Percentiles rank a stretch among this genome's conserved stretches.
Conservation (phyloP, 108 stramenopile species). For the Discostella stelligeroides region DNA sequence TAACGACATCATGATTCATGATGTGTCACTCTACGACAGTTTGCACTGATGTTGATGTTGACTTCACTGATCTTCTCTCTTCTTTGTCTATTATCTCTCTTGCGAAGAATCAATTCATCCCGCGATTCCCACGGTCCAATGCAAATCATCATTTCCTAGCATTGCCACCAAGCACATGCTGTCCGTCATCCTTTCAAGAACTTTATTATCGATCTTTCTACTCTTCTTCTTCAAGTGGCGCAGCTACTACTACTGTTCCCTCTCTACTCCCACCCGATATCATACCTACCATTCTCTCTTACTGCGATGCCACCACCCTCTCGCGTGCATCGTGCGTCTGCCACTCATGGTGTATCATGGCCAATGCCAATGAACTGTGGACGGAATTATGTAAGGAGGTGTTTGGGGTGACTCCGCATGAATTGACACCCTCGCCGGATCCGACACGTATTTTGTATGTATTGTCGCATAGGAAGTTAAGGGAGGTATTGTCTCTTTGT, state of each 20-base stretch:
- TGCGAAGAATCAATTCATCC: not conserved
- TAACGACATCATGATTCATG: no score
- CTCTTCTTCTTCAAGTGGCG: constrained; percentile 1
- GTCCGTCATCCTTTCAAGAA: not conserved
- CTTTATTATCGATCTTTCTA: not conserved
- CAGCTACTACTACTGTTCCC: constrained; percentile 35
- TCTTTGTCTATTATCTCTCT: not conserved
- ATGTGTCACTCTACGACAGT: no score
- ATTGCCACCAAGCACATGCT: constrained; percentile 7
- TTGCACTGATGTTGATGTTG: no score
- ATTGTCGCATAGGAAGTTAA: constrained; percentile 44
- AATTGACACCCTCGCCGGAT: constrained; percentile 52
- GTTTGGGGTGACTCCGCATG: constrained; percentile 44
- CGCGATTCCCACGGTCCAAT: not conserved
- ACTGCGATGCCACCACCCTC: constrained; percentile 50
- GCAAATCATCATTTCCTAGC: not conserved
- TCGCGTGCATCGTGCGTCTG: constrained; percentile 44
- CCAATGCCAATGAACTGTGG: constrained; percentile 47
- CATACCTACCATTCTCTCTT: constrained; percentile 53
- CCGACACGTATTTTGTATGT: constrained; percentile 54
- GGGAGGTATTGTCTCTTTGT: constrained; percentile 23
- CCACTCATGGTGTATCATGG: constrained; percentile 38
- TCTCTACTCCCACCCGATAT: constrained; percentile 21
- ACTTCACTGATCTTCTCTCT: not conserved
- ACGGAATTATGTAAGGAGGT: constrained; percentile 45